Evolutionary conservation across 2,329 filamentous ascomycete species (phyloP), one percentile per base, ranked within the genome.

Genomic region (Ascochyta rabiei): DNA sequence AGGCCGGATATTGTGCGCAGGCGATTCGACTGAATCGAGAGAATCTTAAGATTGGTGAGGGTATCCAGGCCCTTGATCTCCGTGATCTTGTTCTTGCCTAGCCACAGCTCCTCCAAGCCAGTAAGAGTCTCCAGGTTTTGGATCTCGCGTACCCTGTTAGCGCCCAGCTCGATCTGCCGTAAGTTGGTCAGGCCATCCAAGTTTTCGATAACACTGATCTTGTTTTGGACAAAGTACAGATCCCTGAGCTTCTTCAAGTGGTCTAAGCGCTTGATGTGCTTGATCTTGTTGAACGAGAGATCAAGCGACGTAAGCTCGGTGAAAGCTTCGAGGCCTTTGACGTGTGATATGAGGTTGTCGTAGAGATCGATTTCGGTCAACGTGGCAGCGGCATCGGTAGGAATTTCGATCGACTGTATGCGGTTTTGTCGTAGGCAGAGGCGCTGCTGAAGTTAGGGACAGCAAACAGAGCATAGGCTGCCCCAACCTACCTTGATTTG

Each of bases 221-320:
- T 95, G 78, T 99, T 98, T 71, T 96, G 91, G 44, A 98, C 91
- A 66, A 99, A 90, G 75, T 89, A 99, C 3, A 99, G 74, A 64
- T 98, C 91, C 59, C 83, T 89, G 53, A 98, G 83, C 48, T 91
- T 83, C 19, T 80, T 88, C 55, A 99, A 79, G 67, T 93, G 89
- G 54, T 84, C 83, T 62, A 98, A 80, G 68, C 93, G 87, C 77
- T 96, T 96, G 80, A 99, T 96, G 77, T 97, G 93, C 75, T 96
- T 97, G 80, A 99, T 93, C 81, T 98, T 98, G 81, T 99, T 99
- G 84, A 97, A 99, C 75, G 90, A 96, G 46, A 99, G 82, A 73
- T 99, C 95, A 49, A 99, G 85, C 52, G 81, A 89, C 6, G 84
- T 91, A 48, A 99, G 84, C 57, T 89, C 82, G 12, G 82, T 85